A percentile compares a stretch with the other conserved stretches of the same genome.
These are phyloP conservation scores for Phaeosphaeriaceae sp. DNA, from an alignment of 2,329 filamentous ascomycete species.

Conservation along the genomic window DNA sequence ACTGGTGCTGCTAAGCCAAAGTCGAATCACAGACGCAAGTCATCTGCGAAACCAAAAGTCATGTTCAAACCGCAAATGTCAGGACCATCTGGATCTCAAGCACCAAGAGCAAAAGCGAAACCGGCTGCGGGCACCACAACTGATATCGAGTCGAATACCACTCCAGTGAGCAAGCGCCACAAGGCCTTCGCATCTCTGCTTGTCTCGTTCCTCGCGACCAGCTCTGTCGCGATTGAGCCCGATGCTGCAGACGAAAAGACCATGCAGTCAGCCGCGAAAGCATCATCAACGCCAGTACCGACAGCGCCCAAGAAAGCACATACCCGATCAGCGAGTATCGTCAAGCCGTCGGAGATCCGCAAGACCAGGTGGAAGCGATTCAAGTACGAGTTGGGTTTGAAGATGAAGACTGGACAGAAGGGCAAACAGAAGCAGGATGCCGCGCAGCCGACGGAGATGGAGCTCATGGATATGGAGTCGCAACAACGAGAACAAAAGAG, in stretches of 20 bases:
- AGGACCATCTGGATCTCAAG: neutral
- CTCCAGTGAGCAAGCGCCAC: constrained; percentile 18
- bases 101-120: neutral
- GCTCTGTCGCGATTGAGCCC: constrained; percentile 20
- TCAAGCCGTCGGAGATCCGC: constrained; percentile 17
- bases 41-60: constrained; percentile 5
- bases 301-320: constrained; percentile 11
- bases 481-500: constrained; percentile 72
- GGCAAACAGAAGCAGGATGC: constrained; percentile 7
- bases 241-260: constrained; percentile 22
- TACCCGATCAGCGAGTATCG: neutral
- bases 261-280: constrained; percentile 21
- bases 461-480: constrained; percentile 76
- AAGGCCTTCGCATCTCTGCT: constrained; percentile 23
- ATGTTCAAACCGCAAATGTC: constrained; percentile 11
- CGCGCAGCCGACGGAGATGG: constrained; percentile 6
- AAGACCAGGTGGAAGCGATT: constrained; percentile 22
- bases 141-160: constrained; percentile 2
- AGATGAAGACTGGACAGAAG: constrained; percentile 14
- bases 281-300: constrained; percentile 2
- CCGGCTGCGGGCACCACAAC: constrained; percentile 1
- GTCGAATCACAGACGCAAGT: constrained; percentile 5
- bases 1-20: constrained; percentile 4
- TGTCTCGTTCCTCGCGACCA: constrained; percentile 25
- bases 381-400: constrained; percentile 18